Evolutionary conservation across 192 early-diverging fungal genomes (phyloP).

Genomic region (Jimgerdemannia lactiflua): DNA sequence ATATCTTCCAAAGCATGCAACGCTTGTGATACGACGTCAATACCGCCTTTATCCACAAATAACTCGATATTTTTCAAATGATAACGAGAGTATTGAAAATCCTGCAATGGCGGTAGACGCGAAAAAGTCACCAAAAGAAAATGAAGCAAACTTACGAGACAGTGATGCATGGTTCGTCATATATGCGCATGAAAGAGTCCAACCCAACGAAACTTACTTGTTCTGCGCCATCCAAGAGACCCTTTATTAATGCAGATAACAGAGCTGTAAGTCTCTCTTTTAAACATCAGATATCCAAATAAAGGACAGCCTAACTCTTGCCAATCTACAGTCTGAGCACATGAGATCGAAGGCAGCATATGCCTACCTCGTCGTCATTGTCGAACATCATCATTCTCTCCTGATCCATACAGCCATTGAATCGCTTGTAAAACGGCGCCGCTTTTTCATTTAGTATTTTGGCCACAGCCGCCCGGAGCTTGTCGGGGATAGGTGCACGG

Average conservation of each 20-base stretch:
- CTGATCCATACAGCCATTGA: slow-evolving; percentile 17
- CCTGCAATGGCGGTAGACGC: background rate
- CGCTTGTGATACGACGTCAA: background rate
- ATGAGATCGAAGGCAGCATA: background rate
- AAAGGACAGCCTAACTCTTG: no score
- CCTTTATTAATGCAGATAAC: no score
- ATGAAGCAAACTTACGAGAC: no score
- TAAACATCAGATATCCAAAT: no score
- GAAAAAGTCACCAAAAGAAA: no score
- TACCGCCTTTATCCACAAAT: background rate
- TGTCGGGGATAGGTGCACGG: slow-evolving; percentile 17
- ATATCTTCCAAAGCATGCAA: background rate
- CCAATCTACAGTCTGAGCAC: background rate
- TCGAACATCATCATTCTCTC: slow-evolving; percentile 11
- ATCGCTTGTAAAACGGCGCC: slow-evolving; percentile 22
- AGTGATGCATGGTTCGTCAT: no score
- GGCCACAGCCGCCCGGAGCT: slow-evolving; percentile 10
- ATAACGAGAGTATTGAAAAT: background rate
- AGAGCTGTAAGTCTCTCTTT: no score
- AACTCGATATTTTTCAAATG: background rate
- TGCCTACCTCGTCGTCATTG: slow-evolving; percentile 7
- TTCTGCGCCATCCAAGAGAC: no score
- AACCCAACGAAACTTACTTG: no score
- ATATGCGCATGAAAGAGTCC: no score
- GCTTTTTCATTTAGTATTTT: slow-evolving; percentile 19